Conservation (phyloP, 2,329 filamentous ascomycete genomes). For the Fusarium subtropicale region DNA sequence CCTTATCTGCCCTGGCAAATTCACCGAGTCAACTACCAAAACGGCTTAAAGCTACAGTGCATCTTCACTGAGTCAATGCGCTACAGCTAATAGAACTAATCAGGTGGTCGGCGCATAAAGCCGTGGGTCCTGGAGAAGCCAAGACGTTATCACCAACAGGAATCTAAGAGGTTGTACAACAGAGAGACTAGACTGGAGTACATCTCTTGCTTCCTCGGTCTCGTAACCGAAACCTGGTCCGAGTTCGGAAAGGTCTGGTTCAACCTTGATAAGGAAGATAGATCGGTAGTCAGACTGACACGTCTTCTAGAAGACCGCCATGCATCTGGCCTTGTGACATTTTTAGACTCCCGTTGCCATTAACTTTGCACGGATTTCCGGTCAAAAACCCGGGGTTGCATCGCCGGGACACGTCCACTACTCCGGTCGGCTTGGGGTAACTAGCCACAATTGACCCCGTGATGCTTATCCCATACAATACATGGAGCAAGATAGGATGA, state of each 20-base stretch:
- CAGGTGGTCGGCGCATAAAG: conserved; percentile 26
- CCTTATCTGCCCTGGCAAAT: conserved; percentile 13
- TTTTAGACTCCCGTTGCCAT: neutral
- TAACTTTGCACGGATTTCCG: conserved; percentile 6
- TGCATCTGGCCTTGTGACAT: conserved; percentile 11
- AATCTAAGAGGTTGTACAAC: too few relatives aligned
- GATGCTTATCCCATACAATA: neutral
- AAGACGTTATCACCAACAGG: conserved; percentile 20
- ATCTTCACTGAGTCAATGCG: conserved; percentile 36
- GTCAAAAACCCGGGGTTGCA: conserved; percentile 6
- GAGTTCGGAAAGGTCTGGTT: conserved; percentile 17
- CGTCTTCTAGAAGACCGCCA: conserved; percentile 19
- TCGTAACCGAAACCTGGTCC: conserved; percentile 29
- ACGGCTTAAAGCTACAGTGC: neutral
- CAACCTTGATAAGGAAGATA: neutral
- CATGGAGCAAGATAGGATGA: neutral
- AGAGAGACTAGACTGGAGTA: neutral
- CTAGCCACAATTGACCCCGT: neutral
- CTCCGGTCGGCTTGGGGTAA: conserved; percentile 1
- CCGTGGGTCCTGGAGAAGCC: conserved; percentile 6
- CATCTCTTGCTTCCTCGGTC: conserved; percentile 14
- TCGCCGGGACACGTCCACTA: neutral
- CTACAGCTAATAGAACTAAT: conserved; percentile 8
- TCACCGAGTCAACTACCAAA: conserved; percentile 30
- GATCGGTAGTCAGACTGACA: neutral